Conservation (phyloP, 352 stramenopile species). For the Pythium brassicae region DNA sequence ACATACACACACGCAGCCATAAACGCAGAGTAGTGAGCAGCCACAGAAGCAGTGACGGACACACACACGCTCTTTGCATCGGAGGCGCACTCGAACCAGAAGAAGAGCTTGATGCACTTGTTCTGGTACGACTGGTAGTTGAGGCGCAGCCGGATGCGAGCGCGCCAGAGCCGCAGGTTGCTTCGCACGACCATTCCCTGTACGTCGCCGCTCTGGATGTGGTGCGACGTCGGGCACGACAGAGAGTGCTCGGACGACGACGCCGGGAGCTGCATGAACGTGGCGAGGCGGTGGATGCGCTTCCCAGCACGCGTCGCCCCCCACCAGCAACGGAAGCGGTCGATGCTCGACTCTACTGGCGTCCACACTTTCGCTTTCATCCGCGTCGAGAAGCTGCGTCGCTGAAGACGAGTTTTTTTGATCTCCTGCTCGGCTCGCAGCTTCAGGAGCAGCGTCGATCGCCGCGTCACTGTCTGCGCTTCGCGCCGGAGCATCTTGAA, state of each 20-base stretch:
- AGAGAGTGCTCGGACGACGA: conserved; percentile 39
- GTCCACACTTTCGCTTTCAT: conserved; percentile 21
- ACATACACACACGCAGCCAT: conserved; percentile 3
- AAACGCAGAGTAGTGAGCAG: neutral
- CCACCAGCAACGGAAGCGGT: conserved; percentile 13
- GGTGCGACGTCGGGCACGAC: conserved; percentile 47
- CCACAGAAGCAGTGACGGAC: neutral
- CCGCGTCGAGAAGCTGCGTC: conserved; percentile 19
- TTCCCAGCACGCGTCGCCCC: conserved; percentile 18
- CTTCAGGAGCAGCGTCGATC: conserved; percentile 33
- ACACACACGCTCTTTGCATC: neutral
- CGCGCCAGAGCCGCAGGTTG: conserved; percentile 65
- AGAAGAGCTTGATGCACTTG: conserved; percentile 73
- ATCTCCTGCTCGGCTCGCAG: conserved; percentile 37
- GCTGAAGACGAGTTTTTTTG: conserved; percentile 2
- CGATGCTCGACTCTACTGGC: conserved; percentile 9
- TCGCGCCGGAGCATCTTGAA: conserved; percentile 35
- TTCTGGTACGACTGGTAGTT: conserved; percentile 76
- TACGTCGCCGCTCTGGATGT: conserved; percentile 39
- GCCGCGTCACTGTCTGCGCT: conserved; percentile 25
- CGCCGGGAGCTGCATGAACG: conserved; percentile 32
- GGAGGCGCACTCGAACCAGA: conserved; percentile 30
- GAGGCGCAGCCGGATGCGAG: conserved; percentile 59
- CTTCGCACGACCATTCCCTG: conserved; percentile 60
- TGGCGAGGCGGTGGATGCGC: conserved; percentile 16